These are phyloP conservation scores for Amphicarpaea edgeworthii DNA, from an alignment of 306 rosid species.

Conservation along the genomic window DNA sequence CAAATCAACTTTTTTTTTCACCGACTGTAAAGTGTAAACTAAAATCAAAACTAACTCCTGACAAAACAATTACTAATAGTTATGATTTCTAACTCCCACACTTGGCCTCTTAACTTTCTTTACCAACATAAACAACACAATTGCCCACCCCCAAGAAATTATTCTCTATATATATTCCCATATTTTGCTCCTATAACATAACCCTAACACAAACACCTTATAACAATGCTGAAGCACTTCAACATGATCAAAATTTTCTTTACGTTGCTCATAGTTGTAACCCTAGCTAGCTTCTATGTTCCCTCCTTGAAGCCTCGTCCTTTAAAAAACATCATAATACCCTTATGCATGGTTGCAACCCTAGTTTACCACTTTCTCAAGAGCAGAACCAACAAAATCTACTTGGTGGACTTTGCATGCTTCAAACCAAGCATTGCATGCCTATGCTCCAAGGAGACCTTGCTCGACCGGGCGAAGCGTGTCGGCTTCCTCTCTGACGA, in stretches of 20 bases:
- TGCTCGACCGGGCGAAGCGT: conserved; percentile 30
- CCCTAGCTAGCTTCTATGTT: conserved; percentile 1
- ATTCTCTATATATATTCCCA: background rate
- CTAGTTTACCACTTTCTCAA: background rate
- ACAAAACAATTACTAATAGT: conserved; percentile 42
- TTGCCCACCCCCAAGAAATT: background rate
- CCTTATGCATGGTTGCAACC: background rate
- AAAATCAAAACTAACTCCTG: conserved; percentile 37
- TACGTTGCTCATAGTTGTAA: conserved; percentile 20
- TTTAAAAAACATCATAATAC: background rate
- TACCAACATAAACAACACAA: conserved; percentile 13
- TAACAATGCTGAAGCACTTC: conserved; percentile 15
- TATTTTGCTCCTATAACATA: too few relatives aligned
- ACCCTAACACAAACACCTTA: too few relatives aligned
- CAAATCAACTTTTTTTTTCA: too few relatives aligned
- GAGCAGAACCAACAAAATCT: conserved; percentile 33
- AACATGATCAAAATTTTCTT: conserved; percentile 30
- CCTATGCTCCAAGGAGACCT: conserved; percentile 39
- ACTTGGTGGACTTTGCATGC: conserved; percentile 50
- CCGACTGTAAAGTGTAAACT: background rate
- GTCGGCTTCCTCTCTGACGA: conserved; percentile 36
- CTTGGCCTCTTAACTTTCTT: conserved; percentile 33
- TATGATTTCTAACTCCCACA: conserved; percentile 36
- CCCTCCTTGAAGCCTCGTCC: conserved; percentile 9
- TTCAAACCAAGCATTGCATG: conserved; percentile 21